Evolutionary conservation across 1,284 basidiomycete genomes (phyloP).

Genomic region (Ceratobasidium sp.): DNA sequence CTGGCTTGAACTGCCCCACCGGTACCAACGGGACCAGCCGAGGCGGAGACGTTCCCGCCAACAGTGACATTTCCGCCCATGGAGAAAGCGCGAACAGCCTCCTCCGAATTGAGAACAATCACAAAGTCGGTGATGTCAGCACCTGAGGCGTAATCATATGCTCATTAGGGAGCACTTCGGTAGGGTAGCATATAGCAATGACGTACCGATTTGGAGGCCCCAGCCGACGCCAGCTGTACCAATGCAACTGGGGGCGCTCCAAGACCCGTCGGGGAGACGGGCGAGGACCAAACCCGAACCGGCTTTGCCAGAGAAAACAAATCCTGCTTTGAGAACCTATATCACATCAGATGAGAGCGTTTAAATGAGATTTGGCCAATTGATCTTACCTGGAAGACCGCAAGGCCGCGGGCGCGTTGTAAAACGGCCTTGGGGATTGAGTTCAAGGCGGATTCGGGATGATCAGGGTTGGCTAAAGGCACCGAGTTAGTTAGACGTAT

Average conservation of each 20-base stretch:
- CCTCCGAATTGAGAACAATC: slow-evolving; percentile 95
- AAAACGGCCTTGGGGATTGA: slow-evolving; percentile 92
- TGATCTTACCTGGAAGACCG: slow-evolving; percentile 91
- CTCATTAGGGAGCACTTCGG: neutral
- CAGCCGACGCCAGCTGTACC: slow-evolving; percentile 97
- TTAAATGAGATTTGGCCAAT: slow-evolving; percentile 54
- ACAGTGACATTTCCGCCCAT: slow-evolving; percentile 97
- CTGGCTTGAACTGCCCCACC: slow-evolving; percentile 91
- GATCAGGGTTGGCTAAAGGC: slow-evolving; percentile 84
- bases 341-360: neutral
- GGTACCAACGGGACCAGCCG: slow-evolving; percentile 94
- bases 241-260: slow-evolving; percentile 97
- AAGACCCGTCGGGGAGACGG: slow-evolving; percentile 89
- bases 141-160: slow-evolving; percentile 23
- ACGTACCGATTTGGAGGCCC: slow-evolving; percentile 76
- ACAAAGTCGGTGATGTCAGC: slow-evolving; percentile 68
- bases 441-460: slow-evolving; percentile 80
- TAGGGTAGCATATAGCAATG: no score
- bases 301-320: slow-evolving; percentile 96
- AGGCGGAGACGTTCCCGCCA: slow-evolving; percentile 86
- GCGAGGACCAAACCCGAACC: slow-evolving; percentile 96
- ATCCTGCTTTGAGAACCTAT: slow-evolving; percentile 77
- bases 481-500: neutral
- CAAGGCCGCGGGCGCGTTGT: slow-evolving; percentile 91
- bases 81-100: slow-evolving; percentile 95